These are phyloP conservation scores for Porphyrellus cyaneotinctus DNA, from an alignment of 768 basidiomycete genomes.

Conservation along the genomic window DNA sequence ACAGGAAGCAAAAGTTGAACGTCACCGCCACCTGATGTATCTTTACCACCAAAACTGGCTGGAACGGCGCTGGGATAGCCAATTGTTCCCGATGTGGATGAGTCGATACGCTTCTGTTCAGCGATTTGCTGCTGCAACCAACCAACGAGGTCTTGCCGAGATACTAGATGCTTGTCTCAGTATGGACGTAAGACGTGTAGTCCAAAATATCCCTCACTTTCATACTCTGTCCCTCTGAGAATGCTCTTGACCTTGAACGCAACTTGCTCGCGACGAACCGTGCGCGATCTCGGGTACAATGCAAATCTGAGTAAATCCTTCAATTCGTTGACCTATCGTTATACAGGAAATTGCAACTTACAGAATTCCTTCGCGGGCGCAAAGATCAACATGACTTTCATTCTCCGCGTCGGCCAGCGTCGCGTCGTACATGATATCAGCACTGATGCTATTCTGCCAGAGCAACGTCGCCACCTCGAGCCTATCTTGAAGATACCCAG, in stretches of 20 bases:
- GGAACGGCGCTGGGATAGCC: conserved; percentile 39
- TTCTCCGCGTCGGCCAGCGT: conserved; percentile 59
- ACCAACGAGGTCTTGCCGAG: conserved; percentile 65
- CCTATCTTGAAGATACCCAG: conserved; percentile 71
- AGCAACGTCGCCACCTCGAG: conserved; percentile 72
- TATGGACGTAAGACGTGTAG: neutral
- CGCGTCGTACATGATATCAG: conserved; percentile 84
- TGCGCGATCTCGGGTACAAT: conserved; percentile 52
- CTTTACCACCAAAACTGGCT: conserved; percentile 32
- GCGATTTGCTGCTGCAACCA: conserved; percentile 76
- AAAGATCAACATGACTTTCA: conserved; percentile 63
- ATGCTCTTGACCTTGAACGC: conserved; percentile 84
- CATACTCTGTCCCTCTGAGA: conserved; percentile 70
- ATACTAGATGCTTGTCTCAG: conserved; percentile 38
- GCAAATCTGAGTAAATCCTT: conserved; percentile 49
- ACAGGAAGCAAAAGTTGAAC: conserved; percentile 64
- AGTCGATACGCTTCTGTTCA: conserved; percentile 75
- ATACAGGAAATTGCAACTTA: conserved; percentile 34
- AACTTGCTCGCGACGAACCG: conserved; percentile 52
- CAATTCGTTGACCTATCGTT: conserved; percentile 20
- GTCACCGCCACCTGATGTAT: conserved; percentile 36
- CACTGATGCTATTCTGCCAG: conserved; percentile 80
- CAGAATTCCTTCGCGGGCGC: conserved; percentile 81
- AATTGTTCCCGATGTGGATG: conserved; percentile 56
- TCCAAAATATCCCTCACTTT: conserved; percentile 43